phyloP scores from a whole-genome alignment of 2,329 filamentous ascomycete genomes.

The Talaromyces atroroseus region DNA sequence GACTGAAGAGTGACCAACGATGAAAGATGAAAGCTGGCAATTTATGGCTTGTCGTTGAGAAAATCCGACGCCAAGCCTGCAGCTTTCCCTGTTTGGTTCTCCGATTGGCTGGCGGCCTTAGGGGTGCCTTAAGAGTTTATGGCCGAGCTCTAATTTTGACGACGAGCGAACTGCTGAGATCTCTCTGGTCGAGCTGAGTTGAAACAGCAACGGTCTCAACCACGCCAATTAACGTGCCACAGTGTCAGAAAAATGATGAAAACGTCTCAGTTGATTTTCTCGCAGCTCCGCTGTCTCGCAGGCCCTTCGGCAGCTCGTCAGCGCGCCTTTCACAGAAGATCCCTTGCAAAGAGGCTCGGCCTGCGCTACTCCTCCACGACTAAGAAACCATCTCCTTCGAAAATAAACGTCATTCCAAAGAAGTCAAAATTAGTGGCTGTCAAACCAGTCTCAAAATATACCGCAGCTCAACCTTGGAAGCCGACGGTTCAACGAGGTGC shows the following conservation, averaged over 20 bases:
- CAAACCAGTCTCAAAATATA: background rate
- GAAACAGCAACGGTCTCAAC: background rate
- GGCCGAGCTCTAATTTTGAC: background rate
- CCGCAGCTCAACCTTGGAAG: slow-evolving; percentile 17
- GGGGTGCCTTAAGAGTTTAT: background rate
- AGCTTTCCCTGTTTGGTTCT: background rate
- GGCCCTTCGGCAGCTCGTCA: background rate
- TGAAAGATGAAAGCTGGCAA: background rate
- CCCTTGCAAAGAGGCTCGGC: background rate
- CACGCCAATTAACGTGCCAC: background rate
- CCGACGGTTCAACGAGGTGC: slow-evolving; percentile 26
- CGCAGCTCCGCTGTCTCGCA: slow-evolving; percentile 7
- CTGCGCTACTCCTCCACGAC: slow-evolving; percentile 4
- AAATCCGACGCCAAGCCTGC: slow-evolving; percentile 7
- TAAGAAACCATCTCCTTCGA: background rate
- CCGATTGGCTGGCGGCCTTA: background rate
- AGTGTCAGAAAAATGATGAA: background rate
- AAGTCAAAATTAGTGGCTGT: slow-evolving; percentile 2
- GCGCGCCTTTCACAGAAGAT: background rate
- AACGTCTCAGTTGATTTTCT: background rate
- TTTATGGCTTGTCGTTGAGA: background rate
- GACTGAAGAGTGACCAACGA: background rate
- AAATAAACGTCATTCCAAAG: background rate
- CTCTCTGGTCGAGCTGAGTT: background rate
- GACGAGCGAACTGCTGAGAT: background rate